Percentiles rank a stretch among this genome's conserved stretches.
Conservation (phyloP, 371 early-diverging fungal genomes). For the Lichtheimia corymbifera region DNA sequence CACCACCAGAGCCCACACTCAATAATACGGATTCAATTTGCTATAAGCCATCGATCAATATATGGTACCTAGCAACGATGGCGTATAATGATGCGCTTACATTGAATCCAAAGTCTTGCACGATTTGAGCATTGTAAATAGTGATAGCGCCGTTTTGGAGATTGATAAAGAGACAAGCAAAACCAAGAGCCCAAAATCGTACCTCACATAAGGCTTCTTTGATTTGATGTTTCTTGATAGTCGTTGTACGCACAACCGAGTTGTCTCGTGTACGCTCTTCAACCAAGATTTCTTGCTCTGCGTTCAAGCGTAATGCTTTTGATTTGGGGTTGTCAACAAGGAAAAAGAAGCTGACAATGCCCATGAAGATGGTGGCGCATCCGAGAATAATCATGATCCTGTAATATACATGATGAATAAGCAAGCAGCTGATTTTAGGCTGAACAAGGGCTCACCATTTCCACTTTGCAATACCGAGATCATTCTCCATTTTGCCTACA, state of each 20-base stretch:
- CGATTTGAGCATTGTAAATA: conserved; percentile 31
- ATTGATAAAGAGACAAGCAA: conserved; percentile 31
- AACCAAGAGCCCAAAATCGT: conserved; percentile 33
- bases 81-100: conserved; percentile 18
- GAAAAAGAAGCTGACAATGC: conserved; percentile 30
- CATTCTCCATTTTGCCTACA: conserved; percentile 46
- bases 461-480: conserved; percentile 50
- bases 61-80: background rate
- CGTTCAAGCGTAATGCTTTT: conserved; percentile 23
- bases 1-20: conserved; percentile 26
- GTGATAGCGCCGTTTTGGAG: conserved; percentile 43
- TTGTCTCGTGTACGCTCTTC: conserved; percentile 45
- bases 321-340: conserved; percentile 41
- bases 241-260: conserved; percentile 30
- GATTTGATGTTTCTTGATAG: conserved; percentile 31
- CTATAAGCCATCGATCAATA: conserved; percentile 12
- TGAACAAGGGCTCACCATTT: conserved; percentile 40
- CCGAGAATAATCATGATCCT: conserved; percentile 50
- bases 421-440: background rate
- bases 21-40: conserved; percentile 32
- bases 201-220: conserved; percentile 35
- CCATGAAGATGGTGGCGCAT: conserved; percentile 21
- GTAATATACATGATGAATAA: background rate
- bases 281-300: conserved; percentile 39
- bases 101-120: conserved; percentile 35